Base-by-base conservation (phyloP, 768 basidiomycete species). In the Boletus edulis region DNA sequence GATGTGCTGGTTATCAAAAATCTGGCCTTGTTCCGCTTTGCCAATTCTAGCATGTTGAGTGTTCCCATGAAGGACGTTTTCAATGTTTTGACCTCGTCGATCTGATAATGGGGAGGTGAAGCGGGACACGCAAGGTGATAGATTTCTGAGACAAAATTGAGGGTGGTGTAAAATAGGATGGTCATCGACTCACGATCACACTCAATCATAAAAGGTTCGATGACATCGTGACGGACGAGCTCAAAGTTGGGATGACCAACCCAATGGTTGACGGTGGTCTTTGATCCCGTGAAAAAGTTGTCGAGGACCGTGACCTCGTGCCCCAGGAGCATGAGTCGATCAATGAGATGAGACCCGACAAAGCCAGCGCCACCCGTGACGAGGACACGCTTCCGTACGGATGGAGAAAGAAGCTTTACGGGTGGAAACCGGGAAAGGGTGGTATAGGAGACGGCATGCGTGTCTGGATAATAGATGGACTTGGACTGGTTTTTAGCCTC, bases 281-380 rank as follows among this genome's bases (percentile, higher is more conserved):
- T 94, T 52, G 90, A 91, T 15, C 97, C 97, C 24, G 95, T 98
- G 78, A 99, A 99, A 72, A 99, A 99, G 76, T 98, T 98, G 78
- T 98, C 96, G 53, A 97, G 75, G 60, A 98, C 96, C 52, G 93
- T 94, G 63, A 96, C 94, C 71, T 98, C 94, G 68, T 99, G 97
- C 15, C 97, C 97, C 49, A 98, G 84, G 58, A 98, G 82, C 94
- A 99, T 95, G 58, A 98, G 84, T 46, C 97, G 84, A 76, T 99
- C 97, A 50, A 99, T 91, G 46, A 99, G 85, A 75, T 99, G 97
- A 32, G 94, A 96, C 15, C 97, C 97, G 55, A 99, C 96, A 72
- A 99, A 99, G n/a, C 97, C 97, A 37, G 96, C 97, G 40, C 97
- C 96, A 55, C 96, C 96, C 20, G 96, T 98, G 62, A 98, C 89